Conservation (phyloP, 306 rosid genomes). For the Cyamopsis tetragonoloba region DNA sequence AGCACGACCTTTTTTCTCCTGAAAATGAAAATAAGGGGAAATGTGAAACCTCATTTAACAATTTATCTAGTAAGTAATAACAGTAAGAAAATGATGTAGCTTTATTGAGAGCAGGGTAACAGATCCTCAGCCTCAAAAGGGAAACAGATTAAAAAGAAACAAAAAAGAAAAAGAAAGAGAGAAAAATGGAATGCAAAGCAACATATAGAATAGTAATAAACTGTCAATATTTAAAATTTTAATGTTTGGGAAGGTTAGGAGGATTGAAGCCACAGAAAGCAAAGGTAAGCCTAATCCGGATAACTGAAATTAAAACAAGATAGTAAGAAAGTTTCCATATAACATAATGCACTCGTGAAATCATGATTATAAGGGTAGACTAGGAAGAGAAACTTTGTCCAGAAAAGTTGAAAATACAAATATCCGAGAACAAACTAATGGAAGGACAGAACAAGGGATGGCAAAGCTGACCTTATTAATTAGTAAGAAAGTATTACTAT, state of each 20-base stretch:
- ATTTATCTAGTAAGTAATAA: neutral
- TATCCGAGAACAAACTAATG: too few species aligned
- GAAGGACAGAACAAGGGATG: too few species aligned
- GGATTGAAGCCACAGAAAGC: neutral
- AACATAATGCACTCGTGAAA: too few species aligned
- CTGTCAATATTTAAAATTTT: neutral
- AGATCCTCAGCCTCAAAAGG: neutral
- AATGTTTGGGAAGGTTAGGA: neutral
- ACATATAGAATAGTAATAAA: neutral
- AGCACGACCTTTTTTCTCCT: conserved; percentile 81
- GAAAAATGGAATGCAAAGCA: neutral
- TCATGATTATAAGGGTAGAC: too few species aligned
- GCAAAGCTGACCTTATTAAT: too few species aligned
- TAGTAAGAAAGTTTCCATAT: too few species aligned
- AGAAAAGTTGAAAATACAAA: too few species aligned
- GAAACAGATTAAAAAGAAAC: neutral
- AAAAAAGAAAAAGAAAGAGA: neutral
- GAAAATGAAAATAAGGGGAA: conserved; percentile 30
- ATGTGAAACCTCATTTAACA: conserved; percentile 1
- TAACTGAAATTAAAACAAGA: too few species aligned
- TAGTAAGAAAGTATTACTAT: neutral
- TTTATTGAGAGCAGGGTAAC: neutral
- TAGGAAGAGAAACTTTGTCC: too few species aligned
- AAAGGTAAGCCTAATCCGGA: neutral
- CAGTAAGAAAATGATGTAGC: neutral